Percentiles rank a stretch among this genome's conserved stretches.
phyloP scores from a whole-genome alignment of 352 stramenopile genomes.

The Globisporangium cylindrosporum region DNA sequence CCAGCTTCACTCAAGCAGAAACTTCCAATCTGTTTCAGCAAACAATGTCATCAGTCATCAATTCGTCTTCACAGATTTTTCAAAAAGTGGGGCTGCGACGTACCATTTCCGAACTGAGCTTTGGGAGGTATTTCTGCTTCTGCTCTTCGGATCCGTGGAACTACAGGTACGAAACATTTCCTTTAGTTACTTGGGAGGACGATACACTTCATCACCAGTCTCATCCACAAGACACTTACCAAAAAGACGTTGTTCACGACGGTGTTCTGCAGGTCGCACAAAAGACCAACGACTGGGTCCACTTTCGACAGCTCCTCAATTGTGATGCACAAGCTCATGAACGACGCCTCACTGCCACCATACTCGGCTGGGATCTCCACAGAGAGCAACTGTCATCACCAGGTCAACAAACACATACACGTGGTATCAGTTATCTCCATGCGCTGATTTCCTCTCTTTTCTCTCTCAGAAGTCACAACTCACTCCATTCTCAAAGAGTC shows the following conservation, averaged over 20 bases:
- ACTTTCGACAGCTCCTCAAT: slow-evolving; percentile 97
- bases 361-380: slow-evolving; percentile 95
- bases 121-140: slow-evolving; percentile 87
- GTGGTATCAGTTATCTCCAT: background rate
- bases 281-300: slow-evolving; percentile 92
- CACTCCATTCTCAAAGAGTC: slow-evolving; percentile 91
- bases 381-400: slow-evolving; percentile 78
- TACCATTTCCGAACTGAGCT: slow-evolving; percentile 78
- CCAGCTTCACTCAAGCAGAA: slow-evolving; percentile 95
- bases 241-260: slow-evolving; percentile 96
- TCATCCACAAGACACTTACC: slow-evolving; percentile 23
- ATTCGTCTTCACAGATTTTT: background rate
- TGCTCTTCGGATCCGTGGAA: slow-evolving; percentile 72
- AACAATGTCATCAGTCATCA: background rate
- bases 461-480: slow-evolving; percentile 13
- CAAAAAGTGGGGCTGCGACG: background rate
- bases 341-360: slow-evolving; percentile 91
- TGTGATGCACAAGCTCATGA: slow-evolving; percentile 93
- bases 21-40: slow-evolving; percentile 81
- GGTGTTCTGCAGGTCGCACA: slow-evolving; percentile 95
- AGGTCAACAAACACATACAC: slow-evolving; percentile 3
- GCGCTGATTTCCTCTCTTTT: background rate
- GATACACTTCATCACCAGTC: background rate
- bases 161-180: slow-evolving; percentile 22
- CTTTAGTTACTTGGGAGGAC: background rate